These are phyloP conservation scores for Kodamaea laetipori DNA, from an alignment of 805 yeast species.

Conservation along the genomic window DNA sequence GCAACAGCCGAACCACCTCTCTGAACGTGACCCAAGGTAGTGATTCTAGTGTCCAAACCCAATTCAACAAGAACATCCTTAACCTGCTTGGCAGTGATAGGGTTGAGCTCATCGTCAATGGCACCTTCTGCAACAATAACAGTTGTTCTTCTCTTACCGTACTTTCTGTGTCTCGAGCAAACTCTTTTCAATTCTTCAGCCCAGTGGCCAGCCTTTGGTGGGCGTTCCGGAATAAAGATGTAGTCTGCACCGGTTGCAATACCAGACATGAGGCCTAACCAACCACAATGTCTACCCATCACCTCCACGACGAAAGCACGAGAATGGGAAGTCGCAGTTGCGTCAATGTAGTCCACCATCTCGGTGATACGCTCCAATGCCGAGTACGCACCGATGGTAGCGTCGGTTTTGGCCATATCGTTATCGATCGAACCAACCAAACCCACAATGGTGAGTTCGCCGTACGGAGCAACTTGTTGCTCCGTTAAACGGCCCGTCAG, in stretches of 20 bases:
- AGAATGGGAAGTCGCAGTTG: conserved; percentile 81
- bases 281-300: conserved; percentile 90
- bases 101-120: conserved; percentile 64
- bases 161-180: conserved; percentile 61
- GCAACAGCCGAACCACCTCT: conserved; percentile 85
- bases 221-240: conserved; percentile 78
- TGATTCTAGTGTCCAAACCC: conserved; percentile 76
- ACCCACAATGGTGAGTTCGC: conserved; percentile 69
- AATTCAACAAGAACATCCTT: conserved; percentile 63
- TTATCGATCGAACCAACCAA: conserved; percentile 83
- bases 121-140: conserved; percentile 89
- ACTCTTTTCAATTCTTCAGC: conserved; percentile 64
- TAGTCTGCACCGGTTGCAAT: conserved; percentile 79
- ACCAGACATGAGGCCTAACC: conserved; percentile 84
- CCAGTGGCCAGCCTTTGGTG: conserved; percentile 67
- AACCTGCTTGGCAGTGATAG: conserved; percentile 66
- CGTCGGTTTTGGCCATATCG: conserved; percentile 83
- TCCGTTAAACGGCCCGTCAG: conserved; percentile 46
- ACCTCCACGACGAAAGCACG: conserved; percentile 84
- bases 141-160: conserved; percentile 76
- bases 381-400: conserved; percentile 82
- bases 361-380: conserved; percentile 73
- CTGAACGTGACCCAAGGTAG: conserved; percentile 79
- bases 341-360: conserved; percentile 78
- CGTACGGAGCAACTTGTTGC: conserved; percentile 49